Evolutionary conservation across 2,329 filamentous ascomycete genomes (phyloP).

Genomic region (Penicillium hordei): DNA sequence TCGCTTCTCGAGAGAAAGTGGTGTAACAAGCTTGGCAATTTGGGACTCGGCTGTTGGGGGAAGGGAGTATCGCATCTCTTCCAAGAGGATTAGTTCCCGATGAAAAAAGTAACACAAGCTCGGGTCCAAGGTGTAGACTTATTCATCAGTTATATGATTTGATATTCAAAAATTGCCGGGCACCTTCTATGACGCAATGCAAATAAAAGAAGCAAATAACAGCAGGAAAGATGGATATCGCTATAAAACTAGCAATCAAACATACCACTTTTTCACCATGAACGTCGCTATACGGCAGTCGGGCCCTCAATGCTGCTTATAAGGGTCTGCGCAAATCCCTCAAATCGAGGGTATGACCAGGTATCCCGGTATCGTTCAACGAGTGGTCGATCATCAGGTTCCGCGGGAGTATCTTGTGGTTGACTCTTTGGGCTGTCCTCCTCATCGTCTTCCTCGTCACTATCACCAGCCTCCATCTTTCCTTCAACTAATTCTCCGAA

Average conservation of each 20-base stretch:
- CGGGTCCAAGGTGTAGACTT: not conserved
- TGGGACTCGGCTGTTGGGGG: not conserved
- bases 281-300: not conserved
- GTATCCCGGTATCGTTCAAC: constrained; percentile 47
- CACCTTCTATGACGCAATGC: constrained; percentile 17
- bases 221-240: constrained; percentile 6
- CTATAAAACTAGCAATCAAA: constrained; percentile 3
- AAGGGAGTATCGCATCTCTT: constrained; percentile 6
- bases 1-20: constrained; percentile 4
- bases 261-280: not conserved
- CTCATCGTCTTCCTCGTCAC: constrained; percentile 29
- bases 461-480: constrained; percentile 27
- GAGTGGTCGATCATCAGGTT: constrained; percentile 35
- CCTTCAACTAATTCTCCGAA: constrained; percentile 85
- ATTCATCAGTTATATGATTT: not conserved
- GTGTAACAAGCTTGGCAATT: constrained; percentile 4
- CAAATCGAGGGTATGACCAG: constrained; percentile 46
- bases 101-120: too few species aligned
- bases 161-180: not conserved
- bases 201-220: constrained; percentile 2
- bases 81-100: not conserved
- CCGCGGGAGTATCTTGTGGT: constrained; percentile 6
- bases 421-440: constrained; percentile 17
- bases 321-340: constrained; percentile 41
- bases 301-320: constrained; percentile 30